Evolutionary conservation across 768 basidiomycete genomes (phyloP).

Genomic region (Rhodotorula sphaerocarpa): DNA sequence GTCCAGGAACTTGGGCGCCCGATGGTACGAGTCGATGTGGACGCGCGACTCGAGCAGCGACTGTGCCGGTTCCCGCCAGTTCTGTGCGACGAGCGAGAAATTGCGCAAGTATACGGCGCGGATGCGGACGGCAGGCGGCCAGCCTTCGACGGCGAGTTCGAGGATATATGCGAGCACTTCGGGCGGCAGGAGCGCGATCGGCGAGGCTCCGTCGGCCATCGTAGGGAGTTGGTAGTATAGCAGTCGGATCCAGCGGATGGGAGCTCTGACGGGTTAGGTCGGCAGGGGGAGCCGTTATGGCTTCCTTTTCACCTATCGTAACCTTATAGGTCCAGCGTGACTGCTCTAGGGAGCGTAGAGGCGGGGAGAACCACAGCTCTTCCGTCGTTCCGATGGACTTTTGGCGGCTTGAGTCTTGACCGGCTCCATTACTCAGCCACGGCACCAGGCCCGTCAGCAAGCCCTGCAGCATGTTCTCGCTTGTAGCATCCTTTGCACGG

Average conservation of each 20-base stretch:
- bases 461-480: constrained; percentile 7
- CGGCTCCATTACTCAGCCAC: not conserved
- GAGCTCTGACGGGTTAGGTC: too few species aligned
- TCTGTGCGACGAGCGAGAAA: constrained; percentile 1
- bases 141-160: constrained; percentile 15
- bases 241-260: too few species aligned
- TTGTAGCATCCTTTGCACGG: not conserved
- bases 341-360: too few species aligned
- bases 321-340: too few species aligned
- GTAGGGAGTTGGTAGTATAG: too few species aligned
- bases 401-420: too few species aligned
- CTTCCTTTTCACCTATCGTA: too few species aligned
- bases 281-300: too few species aligned
- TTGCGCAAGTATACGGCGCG: constrained; percentile 4
- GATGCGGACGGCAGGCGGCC: constrained; percentile 3
- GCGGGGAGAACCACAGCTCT: too few species aligned
- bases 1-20: constrained; percentile 1
- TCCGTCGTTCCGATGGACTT: too few species aligned
- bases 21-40: constrained; percentile 10
- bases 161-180: constrained; percentile 15
- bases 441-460: too few species aligned
- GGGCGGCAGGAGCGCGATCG: constrained; percentile 5
- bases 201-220: not conserved
- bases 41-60: constrained; percentile 14
- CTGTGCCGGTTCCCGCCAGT: constrained; percentile 13